Evolutionary conservation across 2,329 filamentous ascomycete genomes (phyloP).

Genomic region (Torrubiellomyces zombiae): DNA sequence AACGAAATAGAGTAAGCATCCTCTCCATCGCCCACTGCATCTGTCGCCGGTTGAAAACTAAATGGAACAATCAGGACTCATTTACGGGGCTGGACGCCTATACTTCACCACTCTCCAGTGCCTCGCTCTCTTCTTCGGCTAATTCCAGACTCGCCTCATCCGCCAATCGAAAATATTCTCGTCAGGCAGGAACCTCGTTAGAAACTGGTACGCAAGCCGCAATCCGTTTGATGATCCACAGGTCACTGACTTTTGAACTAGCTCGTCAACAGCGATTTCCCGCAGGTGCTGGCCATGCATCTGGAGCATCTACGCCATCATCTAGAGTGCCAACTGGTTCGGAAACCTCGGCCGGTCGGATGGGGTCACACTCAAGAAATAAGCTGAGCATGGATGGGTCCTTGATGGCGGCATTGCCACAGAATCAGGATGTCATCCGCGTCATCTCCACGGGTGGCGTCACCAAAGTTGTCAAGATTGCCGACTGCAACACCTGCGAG

Average conservation of each 20-base stretch:
- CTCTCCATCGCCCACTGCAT: background rate
- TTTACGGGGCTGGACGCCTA: conserved; percentile 61
- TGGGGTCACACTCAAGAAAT: conserved; percentile 58
- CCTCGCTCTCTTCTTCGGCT: conserved; percentile 39
- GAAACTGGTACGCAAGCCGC: conserved; percentile 39
- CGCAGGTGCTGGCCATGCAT: conserved; percentile 27
- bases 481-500: conserved; percentile 78
- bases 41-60: conserved; percentile 1
- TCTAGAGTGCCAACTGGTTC: conserved; percentile 43
- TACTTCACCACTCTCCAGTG: conserved; percentile 21
- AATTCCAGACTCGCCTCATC: conserved; percentile 24
- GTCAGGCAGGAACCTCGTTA: conserved; percentile 35
- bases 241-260: conserved; percentile 33
- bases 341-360: conserved; percentile 44
- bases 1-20: conserved; percentile 61
- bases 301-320: conserved; percentile 14
- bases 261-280: conserved; percentile 39
- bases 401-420: conserved; percentile 70
- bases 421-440: conserved; percentile 75
- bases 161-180: conserved; percentile 45
- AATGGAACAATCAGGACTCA: conserved; percentile 69
- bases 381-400: conserved; percentile 74
- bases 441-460: conserved; percentile 86
- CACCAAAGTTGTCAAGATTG: conserved; percentile 86
- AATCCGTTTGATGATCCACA: conserved; percentile 42